phyloP scores from a whole-genome alignment of 192 early-diverging fungal species.

The Backusella liffmaniae region DNA sequence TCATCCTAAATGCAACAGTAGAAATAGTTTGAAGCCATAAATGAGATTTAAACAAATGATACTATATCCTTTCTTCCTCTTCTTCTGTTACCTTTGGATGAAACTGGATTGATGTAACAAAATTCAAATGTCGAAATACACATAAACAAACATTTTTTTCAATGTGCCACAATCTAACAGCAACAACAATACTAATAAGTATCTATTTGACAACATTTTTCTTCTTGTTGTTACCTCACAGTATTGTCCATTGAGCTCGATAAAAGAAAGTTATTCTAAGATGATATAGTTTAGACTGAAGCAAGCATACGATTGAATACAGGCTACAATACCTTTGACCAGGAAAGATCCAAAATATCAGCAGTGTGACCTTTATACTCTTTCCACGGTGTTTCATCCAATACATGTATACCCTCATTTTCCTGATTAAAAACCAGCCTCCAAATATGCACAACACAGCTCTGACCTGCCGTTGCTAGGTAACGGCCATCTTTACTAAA shows the following conservation, averaged over 20 bases:
- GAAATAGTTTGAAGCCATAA: not conserved
- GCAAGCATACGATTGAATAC: no score
- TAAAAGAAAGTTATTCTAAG: constrained; percentile 70
- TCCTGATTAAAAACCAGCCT: constrained; percentile 6
- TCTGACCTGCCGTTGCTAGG: constrained; percentile 73
- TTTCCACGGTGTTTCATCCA: constrained; percentile 64
- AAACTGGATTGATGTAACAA: constrained; percentile 77
- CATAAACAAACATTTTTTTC: constrained; percentile 70
- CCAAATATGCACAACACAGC: constrained; percentile 69
- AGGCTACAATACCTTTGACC: constrained; percentile 51
- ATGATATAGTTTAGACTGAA: not conserved
- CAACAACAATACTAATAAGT: not conserved
- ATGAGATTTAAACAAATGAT: not conserved
- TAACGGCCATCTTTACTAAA: constrained; percentile 77
- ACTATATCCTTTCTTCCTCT: no score
- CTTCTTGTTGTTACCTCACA: constrained; percentile 45
- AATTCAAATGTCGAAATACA: constrained; percentile 74
- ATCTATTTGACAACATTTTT: not conserved
- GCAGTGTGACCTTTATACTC: constrained; percentile 71
- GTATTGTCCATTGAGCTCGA: constrained; percentile 81
- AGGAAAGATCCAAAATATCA: constrained; percentile 67
- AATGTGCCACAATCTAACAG: constrained; percentile 73
- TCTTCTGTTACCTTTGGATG: constrained; percentile 55
- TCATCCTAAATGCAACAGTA: constrained; percentile 18
- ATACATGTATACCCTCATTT: constrained; percentile 28